phyloP scores from a whole-genome alignment of 202 grass and related monocot species.

The Sporobolus alterniflorus region DNA sequence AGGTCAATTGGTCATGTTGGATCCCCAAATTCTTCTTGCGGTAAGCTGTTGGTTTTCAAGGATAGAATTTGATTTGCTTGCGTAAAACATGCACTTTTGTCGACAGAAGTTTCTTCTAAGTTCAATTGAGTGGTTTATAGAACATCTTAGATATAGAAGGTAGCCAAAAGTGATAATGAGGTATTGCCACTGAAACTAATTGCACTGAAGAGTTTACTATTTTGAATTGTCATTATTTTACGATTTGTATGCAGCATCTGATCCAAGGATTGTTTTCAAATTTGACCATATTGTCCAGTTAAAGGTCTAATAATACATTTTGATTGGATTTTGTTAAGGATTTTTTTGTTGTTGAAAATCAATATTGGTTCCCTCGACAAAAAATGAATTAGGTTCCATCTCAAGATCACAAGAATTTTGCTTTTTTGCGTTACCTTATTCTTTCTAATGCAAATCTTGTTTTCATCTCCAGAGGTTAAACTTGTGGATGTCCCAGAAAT shows the following conservation, averaged over 20 bases:
- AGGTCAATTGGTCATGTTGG: slow-evolving; percentile 83
- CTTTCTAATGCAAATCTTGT: not conserved
- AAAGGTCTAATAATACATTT: not conserved
- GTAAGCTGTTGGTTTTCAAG: slow-evolving; percentile 21
- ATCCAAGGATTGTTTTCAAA: slow-evolving; percentile 7
- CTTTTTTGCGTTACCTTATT: not conserved
- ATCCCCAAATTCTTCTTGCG: slow-evolving; percentile 75
- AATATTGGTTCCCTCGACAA: not conserved
- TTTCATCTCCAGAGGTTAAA: slow-evolving; percentile 80
- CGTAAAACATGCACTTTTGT: not conserved
- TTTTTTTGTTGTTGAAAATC: not conserved
- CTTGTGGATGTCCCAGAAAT: slow-evolving; percentile 97
- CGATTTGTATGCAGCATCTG: not conserved
- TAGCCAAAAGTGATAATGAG: not conserved
- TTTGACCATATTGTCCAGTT: not conserved
- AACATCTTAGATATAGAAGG: not conserved
- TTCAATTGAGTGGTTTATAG: not conserved
- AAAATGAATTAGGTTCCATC: not conserved
- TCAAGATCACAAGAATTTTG: not conserved
- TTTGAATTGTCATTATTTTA: too few species aligned
- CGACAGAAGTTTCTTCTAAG: not conserved
- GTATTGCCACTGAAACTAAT: not conserved
- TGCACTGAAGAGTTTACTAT: not conserved
- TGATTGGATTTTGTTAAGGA: not conserved
- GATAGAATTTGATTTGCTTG: not conserved